Evolutionary conservation across 2,329 filamentous ascomycete genomes (phyloP).

Genomic region (Botrytis galanthina): DNA sequence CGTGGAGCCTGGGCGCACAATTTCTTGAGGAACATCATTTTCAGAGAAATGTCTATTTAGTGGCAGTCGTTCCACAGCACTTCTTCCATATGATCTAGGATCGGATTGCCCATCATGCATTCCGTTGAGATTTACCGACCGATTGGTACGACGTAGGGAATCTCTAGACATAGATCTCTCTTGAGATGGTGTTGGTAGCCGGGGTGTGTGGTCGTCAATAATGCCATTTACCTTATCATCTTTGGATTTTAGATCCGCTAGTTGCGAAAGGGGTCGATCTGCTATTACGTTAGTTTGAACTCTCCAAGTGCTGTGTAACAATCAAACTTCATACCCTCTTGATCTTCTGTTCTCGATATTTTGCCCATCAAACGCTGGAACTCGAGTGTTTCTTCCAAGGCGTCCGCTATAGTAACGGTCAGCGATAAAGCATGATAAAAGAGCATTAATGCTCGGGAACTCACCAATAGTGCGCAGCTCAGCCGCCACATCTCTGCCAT

Average conservation of each 20-base stretch:
- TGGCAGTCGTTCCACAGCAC: not conserved
- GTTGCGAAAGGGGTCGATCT: constrained; percentile 2
- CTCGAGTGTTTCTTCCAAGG: constrained; percentile 4
- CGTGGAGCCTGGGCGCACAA: not conserved
- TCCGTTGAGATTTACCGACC: constrained; percentile 3
- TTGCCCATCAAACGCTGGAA: constrained; percentile 8
- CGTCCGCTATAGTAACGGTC: not conserved
- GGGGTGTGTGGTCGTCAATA: not conserved
- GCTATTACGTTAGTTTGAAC: not conserved
- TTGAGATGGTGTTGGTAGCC: not conserved
- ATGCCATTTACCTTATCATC: not conserved
- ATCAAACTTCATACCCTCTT: not conserved
- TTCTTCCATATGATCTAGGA: constrained; percentile 8
- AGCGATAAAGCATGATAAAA: not conserved
- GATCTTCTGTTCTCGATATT: not conserved
- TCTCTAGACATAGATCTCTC: constrained; percentile 6
- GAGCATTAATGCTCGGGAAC: not conserved
- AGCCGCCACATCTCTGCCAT: constrained; percentile 1
- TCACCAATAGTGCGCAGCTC: constrained; percentile 13
- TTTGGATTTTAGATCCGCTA: not conserved
- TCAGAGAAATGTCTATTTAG: constrained; percentile 1
- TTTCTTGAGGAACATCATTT: not conserved
- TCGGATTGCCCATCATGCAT: constrained; percentile 9
- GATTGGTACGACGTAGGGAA: not conserved
- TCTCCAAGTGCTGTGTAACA: not conserved